Conservation (phyloP, 306 rosid species). For the Arachis hypogaea region DNA sequence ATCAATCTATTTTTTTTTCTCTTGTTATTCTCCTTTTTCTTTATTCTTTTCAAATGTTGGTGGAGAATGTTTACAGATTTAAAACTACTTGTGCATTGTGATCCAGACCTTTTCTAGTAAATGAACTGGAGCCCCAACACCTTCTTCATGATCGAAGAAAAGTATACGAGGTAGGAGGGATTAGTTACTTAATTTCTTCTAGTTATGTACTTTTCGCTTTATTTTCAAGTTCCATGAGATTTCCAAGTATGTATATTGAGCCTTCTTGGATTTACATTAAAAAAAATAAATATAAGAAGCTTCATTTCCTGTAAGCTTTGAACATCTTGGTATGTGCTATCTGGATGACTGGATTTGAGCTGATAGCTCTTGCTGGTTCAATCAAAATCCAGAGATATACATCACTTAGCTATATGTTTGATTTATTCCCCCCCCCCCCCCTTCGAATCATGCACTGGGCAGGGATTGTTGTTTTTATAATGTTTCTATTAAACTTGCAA, state of each 20-base stretch:
- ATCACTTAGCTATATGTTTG: conserved; percentile 14
- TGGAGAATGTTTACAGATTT: conserved; percentile 36
- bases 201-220: conserved; percentile 4
- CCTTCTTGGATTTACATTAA: conserved; percentile 15
- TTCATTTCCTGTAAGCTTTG: conserved; percentile 33
- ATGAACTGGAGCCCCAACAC: conserved; percentile 89
- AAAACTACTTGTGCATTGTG: conserved; percentile 42
- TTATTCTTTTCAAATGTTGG: conserved; percentile 31
- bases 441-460: conserved; percentile 8
- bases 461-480: neutral
- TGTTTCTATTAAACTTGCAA: neutral
- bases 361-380: conserved; percentile 18
- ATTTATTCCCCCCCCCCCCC: conserved; percentile 16
- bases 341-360: conserved; percentile 15
- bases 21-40: neutral
- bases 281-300: neutral
- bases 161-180: conserved; percentile 82
- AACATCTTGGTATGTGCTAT: conserved; percentile 27
- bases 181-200: conserved; percentile 15
- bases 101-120: conserved; percentile 86
- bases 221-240: conserved; percentile 32
- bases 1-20: neutral
- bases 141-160: conserved; percentile 96
- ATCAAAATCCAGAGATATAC: conserved; percentile 21
- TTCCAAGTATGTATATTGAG: conserved; percentile 2